These are phyloP conservation scores for Lasiosphaeria hispida DNA, from an alignment of 495 filamentous ascomycete genomes.

Conservation along the genomic window DNA sequence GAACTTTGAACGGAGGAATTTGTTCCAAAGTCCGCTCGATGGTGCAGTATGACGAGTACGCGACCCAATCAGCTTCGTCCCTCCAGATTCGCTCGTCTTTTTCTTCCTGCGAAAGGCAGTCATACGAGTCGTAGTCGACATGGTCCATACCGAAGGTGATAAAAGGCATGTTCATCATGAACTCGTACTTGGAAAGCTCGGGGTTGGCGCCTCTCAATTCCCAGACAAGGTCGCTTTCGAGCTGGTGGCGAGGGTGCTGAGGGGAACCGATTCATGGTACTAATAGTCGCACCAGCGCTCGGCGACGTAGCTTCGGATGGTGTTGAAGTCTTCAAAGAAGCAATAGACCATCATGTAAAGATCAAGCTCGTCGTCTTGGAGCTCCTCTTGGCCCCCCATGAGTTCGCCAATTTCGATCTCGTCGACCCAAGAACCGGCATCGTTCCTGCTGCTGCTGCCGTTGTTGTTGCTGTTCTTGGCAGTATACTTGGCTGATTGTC, in stretches of 20 bases:
- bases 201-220: slow-evolving; percentile 12
- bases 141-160: slow-evolving; percentile 24
- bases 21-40: slow-evolving; percentile 1
- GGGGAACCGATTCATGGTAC: slow-evolving; percentile 19
- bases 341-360: slow-evolving; percentile 35
- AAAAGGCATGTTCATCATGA: slow-evolving; percentile 28
- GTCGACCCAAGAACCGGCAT: slow-evolving; percentile 17
- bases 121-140: slow-evolving; percentile 26
- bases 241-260: slow-evolving; percentile 23
- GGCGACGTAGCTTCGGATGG: slow-evolving; percentile 26
- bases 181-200: slow-evolving; percentile 18
- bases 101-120: slow-evolving; percentile 11
- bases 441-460: too few species aligned
- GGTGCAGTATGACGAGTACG: slow-evolving; percentile 10
- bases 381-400: slow-evolving; percentile 7
- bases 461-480: background rate
- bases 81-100: slow-evolving; percentile 21
- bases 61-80: slow-evolving; percentile 28
- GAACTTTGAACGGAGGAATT: slow-evolving; percentile 22
- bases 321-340: slow-evolving; percentile 36
- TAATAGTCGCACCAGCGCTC: slow-evolving; percentile 33
- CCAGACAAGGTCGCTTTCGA: slow-evolving; percentile 27
- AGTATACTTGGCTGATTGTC: background rate
- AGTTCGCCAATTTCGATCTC: slow-evolving; percentile 14
- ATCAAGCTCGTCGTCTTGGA: slow-evolving; percentile 27